Evolutionary conservation across 179 eudicot genomes (phyloP).

Genomic region (Beta corolliflora): DNA sequence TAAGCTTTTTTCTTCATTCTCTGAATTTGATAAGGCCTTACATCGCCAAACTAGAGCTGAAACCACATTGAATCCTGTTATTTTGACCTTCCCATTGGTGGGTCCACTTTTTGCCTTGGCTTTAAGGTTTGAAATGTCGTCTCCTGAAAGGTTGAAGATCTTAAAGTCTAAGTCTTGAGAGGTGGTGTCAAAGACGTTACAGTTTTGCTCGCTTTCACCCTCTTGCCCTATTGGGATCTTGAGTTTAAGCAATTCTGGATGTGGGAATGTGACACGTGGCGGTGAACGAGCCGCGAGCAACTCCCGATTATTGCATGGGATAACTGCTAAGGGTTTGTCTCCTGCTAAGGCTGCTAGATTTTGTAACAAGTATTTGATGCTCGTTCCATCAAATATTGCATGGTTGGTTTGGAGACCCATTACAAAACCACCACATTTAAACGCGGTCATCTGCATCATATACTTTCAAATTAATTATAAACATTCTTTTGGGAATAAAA

Average conservation of each 20-base stretch:
- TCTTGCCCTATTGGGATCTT: conserved; percentile 42
- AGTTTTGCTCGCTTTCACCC: conserved; percentile 35
- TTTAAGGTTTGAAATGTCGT: conserved; percentile 54
- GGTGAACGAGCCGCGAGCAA: conserved; percentile 76
- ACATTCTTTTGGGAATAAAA: too few relatives aligned
- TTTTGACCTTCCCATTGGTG: conserved; percentile 23
- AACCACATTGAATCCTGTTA: conserved; percentile 74
- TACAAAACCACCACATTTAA: conserved; percentile 85
- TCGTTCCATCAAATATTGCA: conserved; percentile 63
- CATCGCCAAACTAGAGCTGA: conserved; percentile 81
- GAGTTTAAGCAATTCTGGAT: conserved; percentile 67
- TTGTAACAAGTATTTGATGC: conserved; percentile 65
- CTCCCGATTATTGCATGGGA: conserved; percentile 64
- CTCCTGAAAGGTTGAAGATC: conserved; percentile 51
- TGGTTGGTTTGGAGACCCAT: conserved; percentile 77
- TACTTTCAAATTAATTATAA: too few relatives aligned
- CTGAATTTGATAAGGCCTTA: conserved; percentile 62
- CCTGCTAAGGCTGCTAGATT: conserved; percentile 67
- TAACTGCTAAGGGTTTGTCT: conserved; percentile 48
- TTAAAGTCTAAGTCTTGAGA: conserved; percentile 62
- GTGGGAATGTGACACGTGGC: conserved; percentile 72
- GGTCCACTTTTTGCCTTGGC: conserved; percentile 38
- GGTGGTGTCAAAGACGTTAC: conserved; percentile 48
- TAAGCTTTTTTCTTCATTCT: background rate
- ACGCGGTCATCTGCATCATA: conserved; percentile 57